Evolutionary conservation across 2,329 filamentous ascomycete species (phyloP).

Genomic region (Scortechinia acanthostroma): DNA sequence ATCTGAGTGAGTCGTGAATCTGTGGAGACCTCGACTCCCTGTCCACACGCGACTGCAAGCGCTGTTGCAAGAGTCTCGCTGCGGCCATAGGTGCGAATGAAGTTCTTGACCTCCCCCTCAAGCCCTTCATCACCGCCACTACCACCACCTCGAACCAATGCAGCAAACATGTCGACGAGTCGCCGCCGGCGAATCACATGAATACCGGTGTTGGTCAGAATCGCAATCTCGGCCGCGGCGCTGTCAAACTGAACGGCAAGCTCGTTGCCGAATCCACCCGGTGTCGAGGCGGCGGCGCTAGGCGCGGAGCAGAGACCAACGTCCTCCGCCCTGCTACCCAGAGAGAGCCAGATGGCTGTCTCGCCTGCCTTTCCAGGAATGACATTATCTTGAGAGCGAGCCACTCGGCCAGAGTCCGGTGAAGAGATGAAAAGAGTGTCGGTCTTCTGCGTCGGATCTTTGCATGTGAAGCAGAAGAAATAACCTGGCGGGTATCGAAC

Average conservation of each 20-base stretch:
- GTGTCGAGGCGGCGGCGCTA: slow-evolving; percentile 64
- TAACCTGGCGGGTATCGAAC: slow-evolving; percentile 76
- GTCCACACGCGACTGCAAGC: slow-evolving; percentile 87
- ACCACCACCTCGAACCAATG: slow-evolving; percentile 57
- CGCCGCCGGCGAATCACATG: slow-evolving; percentile 78
- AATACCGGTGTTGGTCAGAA: slow-evolving; percentile 85
- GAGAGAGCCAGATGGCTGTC: slow-evolving; percentile 70
- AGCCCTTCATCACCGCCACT: slow-evolving; percentile 72
- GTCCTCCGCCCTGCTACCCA: slow-evolving; percentile 70
- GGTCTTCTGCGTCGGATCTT: slow-evolving; percentile 44
- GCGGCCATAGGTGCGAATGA: slow-evolving; percentile 79
- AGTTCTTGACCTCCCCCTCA: slow-evolving; percentile 74
- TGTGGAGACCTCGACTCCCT: slow-evolving; percentile 69
- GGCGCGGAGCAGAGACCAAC: slow-evolving; percentile 71
- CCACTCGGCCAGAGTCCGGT: slow-evolving; percentile 81
- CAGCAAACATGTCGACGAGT: slow-evolving; percentile 85
- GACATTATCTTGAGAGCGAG: slow-evolving; percentile 42
- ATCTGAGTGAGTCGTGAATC: slow-evolving; percentile 74
- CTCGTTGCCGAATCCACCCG: slow-evolving; percentile 91
- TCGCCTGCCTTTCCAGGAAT: slow-evolving; percentile 60
- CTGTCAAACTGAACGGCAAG: slow-evolving; percentile 92
- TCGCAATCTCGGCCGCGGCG: slow-evolving; percentile 73
- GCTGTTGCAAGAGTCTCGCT: slow-evolving; percentile 85
- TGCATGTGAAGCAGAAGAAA: slow-evolving; percentile 77
- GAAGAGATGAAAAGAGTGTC: slow-evolving; percentile 77